Evolutionary conservation across 345 rosid species (phyloP), one percentile per base, ranked within the genome.

Genomic region (Microcos paniculata): DNA sequence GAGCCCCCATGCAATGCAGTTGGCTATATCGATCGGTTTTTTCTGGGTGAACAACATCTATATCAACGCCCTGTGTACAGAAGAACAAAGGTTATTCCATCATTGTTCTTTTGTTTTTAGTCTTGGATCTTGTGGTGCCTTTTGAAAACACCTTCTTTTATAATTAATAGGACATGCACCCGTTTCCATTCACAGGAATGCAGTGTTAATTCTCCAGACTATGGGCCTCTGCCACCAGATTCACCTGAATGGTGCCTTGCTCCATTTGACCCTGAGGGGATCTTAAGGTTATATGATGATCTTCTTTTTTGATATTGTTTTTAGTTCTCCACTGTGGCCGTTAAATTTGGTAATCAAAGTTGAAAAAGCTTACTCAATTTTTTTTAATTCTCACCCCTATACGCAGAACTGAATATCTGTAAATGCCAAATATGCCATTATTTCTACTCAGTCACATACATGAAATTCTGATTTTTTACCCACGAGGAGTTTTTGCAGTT

Each of bases 211-310:
- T 89, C 89, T 80, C 92, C 89, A 18, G 87, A 87, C 74, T 89
- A 87, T 78, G 90, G 89, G 51, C 83, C 90, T 73, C 71, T 81
- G 62, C 90, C 88, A 43, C 83, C 84, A 72, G 78, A 81, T 84
- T 73, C 92, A 58, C 92, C 92, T 73, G 74, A 48, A 9, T 89
- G 92, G 89, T 89, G 90, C 82, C 85, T 82, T 72, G 86, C 92
- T 61, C 89, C 92, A 13, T 89, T 85, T 84, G 92, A 89, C 53
- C 89, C 92, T 1, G 90, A 89, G 80, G 92, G 92, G 65, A 75
- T 87, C 78, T 73, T 87, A 62, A 89, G 92, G 90, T 85, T 67
- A 56, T 52, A 70, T 48, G 35, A 74, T 56, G 23, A 38, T 5
- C n/a, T 49, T 38, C 5, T 74, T 73, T 53, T 46, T 69, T 69